Percentiles rank a stretch among this genome's conserved stretches.
Evolutionary conservation across 1,284 basidiomycete species (phyloP).

Genomic region (Melampsora occidentalis): DNA sequence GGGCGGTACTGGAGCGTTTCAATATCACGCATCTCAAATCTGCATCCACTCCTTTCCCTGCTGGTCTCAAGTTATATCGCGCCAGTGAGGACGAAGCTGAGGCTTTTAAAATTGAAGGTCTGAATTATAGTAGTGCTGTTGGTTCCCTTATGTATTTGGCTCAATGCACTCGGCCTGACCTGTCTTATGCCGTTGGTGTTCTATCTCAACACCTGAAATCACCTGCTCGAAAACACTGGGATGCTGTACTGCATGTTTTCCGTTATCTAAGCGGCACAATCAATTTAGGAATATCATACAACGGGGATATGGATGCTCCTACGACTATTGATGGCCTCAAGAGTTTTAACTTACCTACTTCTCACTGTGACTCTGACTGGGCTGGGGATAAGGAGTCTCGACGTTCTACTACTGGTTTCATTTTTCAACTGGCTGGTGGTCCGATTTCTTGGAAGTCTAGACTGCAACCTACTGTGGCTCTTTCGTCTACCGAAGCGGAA

Average conservation of each 20-base stretch:
- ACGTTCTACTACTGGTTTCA: neutral
- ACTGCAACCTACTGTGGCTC: slow-evolving; percentile 6
- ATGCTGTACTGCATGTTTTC: slow-evolving; percentile 1
- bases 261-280: neutral
- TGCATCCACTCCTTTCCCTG: too few species aligned
- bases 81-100: too few species aligned
- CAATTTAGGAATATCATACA: neutral
- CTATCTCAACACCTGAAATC: slow-evolving; percentile 9
- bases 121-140: neutral
- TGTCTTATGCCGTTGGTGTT: slow-evolving; percentile 14
- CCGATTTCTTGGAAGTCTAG: slow-evolving; percentile 5
- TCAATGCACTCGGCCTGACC: neutral
- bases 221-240: slow-evolving; percentile 14
- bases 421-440: slow-evolving; percentile 11
- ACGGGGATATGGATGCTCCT: neutral
- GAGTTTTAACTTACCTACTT: neutral
- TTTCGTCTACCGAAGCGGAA: too few species aligned
- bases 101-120: too few species aligned
- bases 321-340: too few species aligned
- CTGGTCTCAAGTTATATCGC: too few species aligned
- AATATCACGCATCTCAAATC: too few species aligned
- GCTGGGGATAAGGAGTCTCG: neutral
- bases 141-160: slow-evolving; percentile 7
- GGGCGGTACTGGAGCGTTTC: too few species aligned
- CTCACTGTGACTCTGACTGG: slow-evolving; percentile 15